These are phyloP conservation scores for Ambrosiella beaveri DNA, from an alignment of 2,329 filamentous ascomycete genomes.

Conservation along the genomic window DNA sequence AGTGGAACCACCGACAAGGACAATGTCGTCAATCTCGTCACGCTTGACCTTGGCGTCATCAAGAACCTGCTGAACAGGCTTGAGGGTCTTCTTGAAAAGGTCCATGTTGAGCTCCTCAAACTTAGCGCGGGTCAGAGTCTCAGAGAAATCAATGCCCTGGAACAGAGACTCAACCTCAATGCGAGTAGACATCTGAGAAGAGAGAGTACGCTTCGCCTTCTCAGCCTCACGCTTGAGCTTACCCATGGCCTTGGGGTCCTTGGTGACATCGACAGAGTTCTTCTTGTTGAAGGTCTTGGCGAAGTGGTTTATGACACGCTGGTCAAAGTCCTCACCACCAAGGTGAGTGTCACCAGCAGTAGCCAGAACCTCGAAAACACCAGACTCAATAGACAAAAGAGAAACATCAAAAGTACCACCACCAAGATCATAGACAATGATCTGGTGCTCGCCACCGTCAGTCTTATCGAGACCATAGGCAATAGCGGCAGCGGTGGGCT, in stretches of 20 bases:
- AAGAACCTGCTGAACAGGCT: constrained; percentile 96
- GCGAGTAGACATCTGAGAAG: constrained; percentile 79
- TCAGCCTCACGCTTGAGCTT: constrained; percentile 99
- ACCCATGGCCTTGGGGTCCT: constrained; percentile 94
- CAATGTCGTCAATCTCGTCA: constrained; percentile 85
- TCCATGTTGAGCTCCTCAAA: constrained; percentile 99
- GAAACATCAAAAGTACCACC: constrained; percentile 92
- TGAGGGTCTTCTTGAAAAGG: constrained; percentile 97
- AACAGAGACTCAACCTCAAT: constrained; percentile 97
- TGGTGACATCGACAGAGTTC: constrained; percentile 77
- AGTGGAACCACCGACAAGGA: constrained; percentile 93
- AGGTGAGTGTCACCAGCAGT: constrained; percentile 95
- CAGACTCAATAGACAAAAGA: constrained; percentile 76
- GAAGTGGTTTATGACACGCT: constrained; percentile 91
- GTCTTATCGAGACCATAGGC: constrained; percentile 87
- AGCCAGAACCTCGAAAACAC: constrained; percentile 86
- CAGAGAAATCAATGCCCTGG: constrained; percentile 92
- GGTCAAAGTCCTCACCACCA: constrained; percentile 97
- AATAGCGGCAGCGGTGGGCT: constrained; percentile 87
- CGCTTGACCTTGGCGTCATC: constrained; percentile 98
- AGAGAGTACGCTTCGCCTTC: constrained; percentile 97
- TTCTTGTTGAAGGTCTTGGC: constrained; percentile 98
- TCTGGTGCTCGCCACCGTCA: constrained; percentile 62
- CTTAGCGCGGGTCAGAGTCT: constrained; percentile 96
- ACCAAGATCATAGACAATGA: constrained; percentile 86